Base-by-base conservation (phyloP, 2,329 filamentous ascomycete species). In the Sordariomycetes sp. region DNA sequence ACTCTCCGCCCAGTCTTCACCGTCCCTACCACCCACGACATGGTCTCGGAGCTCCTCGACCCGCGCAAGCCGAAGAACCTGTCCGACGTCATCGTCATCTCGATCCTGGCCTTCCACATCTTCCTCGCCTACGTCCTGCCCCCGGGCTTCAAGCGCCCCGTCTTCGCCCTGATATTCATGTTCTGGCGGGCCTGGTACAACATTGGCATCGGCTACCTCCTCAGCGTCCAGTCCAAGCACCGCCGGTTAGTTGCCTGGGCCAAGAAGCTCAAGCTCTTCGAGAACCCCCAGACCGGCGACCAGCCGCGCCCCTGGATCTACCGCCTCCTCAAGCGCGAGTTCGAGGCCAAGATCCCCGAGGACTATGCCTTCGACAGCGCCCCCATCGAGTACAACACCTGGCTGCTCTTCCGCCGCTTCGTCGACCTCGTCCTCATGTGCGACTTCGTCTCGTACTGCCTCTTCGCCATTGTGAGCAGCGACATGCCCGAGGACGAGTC, bases 381-480 rank as follows among this genome's bases (percentile, higher is more conserved):
- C 0, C 94, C 94, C 17, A 78, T 97, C 69, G 94, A 99, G 79
- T 99, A 97, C 80, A 99, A 99, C 74, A 96, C 94, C 50, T 99
- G 94, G 94, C 81, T 99, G 58, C 83, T 96, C 63, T 99, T 99
- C 75, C 86, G 94, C 64, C 86, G 94, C 65, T 82, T 97, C 35
- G 94, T 97, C 67, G 94, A 99, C 74, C 75, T 99, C 69, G 96
- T 97, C 68, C 77, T 99, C 67, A 96, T 99, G 90, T 96, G 91
- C 77, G 94, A 99, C 74, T 99, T 99, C 70, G 85, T 88, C 61
- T 96, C 92, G 54, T 99, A 97, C 77, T 94, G 89, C 71, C 82
- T 96, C 59, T 99, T 97, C 74, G 92, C 94, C 63, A 82, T 95
- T 64, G 88, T 92, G 60, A 96, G 91, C 71, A 86, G 84, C 61